Evolutionary conservation across 1,284 basidiomycete genomes (phyloP), one percentile per base, ranked within the genome.

Genomic region (Irpex sp.): DNA sequence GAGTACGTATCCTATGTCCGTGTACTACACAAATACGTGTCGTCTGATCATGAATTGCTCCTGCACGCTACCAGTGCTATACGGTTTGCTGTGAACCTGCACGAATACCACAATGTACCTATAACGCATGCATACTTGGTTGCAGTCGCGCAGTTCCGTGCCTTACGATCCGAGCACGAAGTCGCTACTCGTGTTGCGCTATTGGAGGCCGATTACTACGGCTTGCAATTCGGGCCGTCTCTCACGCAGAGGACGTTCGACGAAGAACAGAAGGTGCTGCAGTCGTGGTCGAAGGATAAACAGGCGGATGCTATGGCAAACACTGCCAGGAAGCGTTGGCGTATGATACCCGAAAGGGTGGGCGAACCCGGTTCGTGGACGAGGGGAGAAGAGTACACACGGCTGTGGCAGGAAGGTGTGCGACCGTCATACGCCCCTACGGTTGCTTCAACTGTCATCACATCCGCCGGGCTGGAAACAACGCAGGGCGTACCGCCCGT

Each of bases 131-230:
- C 97, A 3, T 99, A 99, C 75, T 80, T 82, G 4, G 78, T 81
- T 17, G 89, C 93, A 21, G 84, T 94, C n/a, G 82, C 85, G 11
- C 93, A 97, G 75, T 98, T 95, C 79, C 88, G 92, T 59, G 81
- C 92, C 19, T 82, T 98, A 44, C 89, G 94, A 60, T 89, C 93
- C 26, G 89, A 94, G 74, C 90, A 93, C 69, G 88, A 96, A 71
- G 85, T 94, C 62, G 85, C 93, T 2, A 87, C 85, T 34, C 80
- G 84, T 3, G 87, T 93, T 59, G 95, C 96, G 11, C 82, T 84
- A 17, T 79, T 89, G 68, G 95, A 98, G 77, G 96, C 96, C 9
- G 83, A 91, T 66, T 77, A 84, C 34, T 85, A 91, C 70, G 95
- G 96, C 57, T 87, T 87, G n/a, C 73, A 79, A 44, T 92, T 94